Base-by-base conservation (phyloP, 305 asterid genomes). In the Fraxinus albicans region DNA sequence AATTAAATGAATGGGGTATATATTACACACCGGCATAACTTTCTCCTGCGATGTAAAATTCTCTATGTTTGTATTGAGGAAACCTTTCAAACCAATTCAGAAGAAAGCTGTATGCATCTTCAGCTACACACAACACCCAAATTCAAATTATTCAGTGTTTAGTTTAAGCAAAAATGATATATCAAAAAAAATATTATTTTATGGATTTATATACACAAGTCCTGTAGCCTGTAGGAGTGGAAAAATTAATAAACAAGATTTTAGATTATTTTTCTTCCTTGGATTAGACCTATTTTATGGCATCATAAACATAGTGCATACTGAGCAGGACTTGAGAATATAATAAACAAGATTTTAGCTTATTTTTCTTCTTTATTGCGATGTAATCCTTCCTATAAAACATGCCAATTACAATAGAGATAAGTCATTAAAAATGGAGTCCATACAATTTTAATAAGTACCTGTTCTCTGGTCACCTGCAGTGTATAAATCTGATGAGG, bases 61-160 rank as follows among this genome's bases (percentile, higher is more conserved):
- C 97, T 84, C 99, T 88, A 77, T 92, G 90, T 88, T 94, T 95
- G 93, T 95, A 95, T 85, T 92, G 93, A 79, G 98, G 98, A 87
- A 95, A 95, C 90, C 98, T 92, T 89, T 95, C 97, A 60, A 95
- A 90, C 98, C 98, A 95, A 83, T 86, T 87, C 75, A 91, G 79
- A 81, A 95, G 91, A 86, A 95, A 95, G 21, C 77, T 73, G 53
- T 94, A 94, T 0, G 98, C 87, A 88, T 95, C 98, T 86, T 94
- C 94, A n/a, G 98, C 98, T 95, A 77, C 84, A 85, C 83, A 81
- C 2, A 85, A 81, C 63, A 89, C 27, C 79, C 78, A 82, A 70
- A 86, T 44, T 73, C 35, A 86, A 78, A 83, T 38, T 67, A 79
- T 70, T 82, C 73, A 80, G 44, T 79, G 25, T 6, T 65, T 15